Conservation (phyloP, 495 filamentous ascomycete genomes). For the Penicillium maclennaniae region DNA sequence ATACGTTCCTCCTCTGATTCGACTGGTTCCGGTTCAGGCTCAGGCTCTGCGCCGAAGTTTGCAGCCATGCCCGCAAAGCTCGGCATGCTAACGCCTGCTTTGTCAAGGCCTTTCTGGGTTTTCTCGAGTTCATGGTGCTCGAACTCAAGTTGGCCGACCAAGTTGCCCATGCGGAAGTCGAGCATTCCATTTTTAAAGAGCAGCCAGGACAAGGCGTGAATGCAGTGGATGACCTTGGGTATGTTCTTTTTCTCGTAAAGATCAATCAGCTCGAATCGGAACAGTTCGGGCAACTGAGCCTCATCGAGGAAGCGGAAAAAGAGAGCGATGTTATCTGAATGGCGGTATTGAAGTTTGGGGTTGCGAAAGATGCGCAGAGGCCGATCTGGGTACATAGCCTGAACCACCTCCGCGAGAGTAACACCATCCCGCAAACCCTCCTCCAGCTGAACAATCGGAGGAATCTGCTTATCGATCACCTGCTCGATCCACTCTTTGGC, state of each 20-base stretch:
- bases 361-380: constrained; percentile 79
- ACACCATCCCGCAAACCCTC: constrained; percentile 91
- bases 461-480: constrained; percentile 81
- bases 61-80: constrained; percentile 97
- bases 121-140: constrained; percentile 96
- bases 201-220: constrained; percentile 94
- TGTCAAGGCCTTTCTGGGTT: constrained; percentile 94
- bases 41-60: constrained; percentile 82
- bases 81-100: constrained; percentile 90
- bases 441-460: constrained; percentile 93
- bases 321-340: constrained; percentile 93
- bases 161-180: constrained; percentile 94
- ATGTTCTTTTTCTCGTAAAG: constrained; percentile 99
- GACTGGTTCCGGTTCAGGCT: constrained; percentile 63
- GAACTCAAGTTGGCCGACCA: constrained; percentile 95
- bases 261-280: constrained; percentile 96
- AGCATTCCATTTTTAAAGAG: constrained; percentile 92
- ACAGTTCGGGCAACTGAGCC: constrained; percentile 94
- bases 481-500: constrained; percentile 99
- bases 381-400: constrained; percentile 75
- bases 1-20: constrained; percentile 90
- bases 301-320: constrained; percentile 94
- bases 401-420: constrained; percentile 93
- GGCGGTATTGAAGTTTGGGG: constrained; percentile 82
- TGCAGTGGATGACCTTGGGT: constrained; percentile 97